Conservation (phyloP, 352 stramenopile species). For the Phytophthora europaea region DNA sequence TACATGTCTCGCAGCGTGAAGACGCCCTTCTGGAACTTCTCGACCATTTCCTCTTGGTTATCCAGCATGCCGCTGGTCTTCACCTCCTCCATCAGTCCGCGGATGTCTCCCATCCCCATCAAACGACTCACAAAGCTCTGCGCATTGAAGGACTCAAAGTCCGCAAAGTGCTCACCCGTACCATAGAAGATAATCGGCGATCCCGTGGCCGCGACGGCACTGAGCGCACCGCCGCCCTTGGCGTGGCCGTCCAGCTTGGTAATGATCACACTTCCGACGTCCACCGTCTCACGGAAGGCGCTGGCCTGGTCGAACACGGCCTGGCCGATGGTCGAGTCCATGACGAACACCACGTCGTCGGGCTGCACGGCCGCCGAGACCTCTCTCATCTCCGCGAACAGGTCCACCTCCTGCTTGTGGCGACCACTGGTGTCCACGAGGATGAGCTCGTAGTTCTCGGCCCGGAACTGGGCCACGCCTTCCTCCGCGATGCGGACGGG, state of each 20-base stretch:
- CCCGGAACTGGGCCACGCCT: conserved; percentile 97
- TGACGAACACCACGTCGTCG: conserved; percentile 99
- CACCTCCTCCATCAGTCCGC: conserved; percentile 96
- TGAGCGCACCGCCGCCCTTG: conserved; percentile 98
- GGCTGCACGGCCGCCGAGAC: conserved; percentile 96
- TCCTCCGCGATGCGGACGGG: conserved; percentile 98
- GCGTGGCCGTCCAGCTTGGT: conserved; percentile 99
- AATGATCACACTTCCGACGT: conserved; percentile 99
- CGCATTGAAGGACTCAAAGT: conserved; percentile 99
- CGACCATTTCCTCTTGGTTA: conserved; percentile 96
- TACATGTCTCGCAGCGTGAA: conserved; percentile 99
- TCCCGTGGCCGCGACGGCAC: conserved; percentile 97
- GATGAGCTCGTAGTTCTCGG: conserved; percentile 99
- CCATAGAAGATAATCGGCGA: conserved; percentile 99
- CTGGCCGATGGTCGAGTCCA: conserved; percentile 99
- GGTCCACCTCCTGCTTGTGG: conserved; percentile 98
- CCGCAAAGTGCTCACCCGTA: conserved; percentile 98
- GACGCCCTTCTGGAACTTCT: conserved; percentile 96
- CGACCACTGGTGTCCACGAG: conserved; percentile 99
- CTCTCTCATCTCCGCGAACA: conserved; percentile 99
- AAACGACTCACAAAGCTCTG: conserved; percentile 98
- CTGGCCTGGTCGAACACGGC: conserved; percentile 97
- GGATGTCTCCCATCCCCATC: conserved; percentile 98
- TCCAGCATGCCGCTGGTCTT: conserved; percentile 92
- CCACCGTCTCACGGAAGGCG: conserved; percentile 96